Percentiles rank a stretch among this genome's conserved stretches.
Conservation (phyloP, 441 rosid species). For the Raphanus hybrid region DNA sequence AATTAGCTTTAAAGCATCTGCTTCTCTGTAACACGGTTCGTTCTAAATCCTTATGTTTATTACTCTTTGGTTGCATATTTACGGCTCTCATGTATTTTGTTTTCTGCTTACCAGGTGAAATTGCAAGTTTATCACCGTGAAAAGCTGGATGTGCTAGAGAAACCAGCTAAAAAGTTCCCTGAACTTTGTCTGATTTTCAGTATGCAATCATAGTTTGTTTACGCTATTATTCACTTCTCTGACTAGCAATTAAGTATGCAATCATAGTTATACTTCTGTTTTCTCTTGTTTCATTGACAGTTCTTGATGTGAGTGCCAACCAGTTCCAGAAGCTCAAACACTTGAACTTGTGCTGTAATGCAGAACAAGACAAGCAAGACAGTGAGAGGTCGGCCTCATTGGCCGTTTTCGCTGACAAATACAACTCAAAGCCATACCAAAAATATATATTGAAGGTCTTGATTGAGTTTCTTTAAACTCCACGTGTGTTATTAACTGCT, state of each 20-base stretch:
- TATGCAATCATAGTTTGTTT: neutral
- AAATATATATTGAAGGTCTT: neutral
- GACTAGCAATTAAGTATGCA: conserved; percentile 13
- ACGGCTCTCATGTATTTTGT: neutral
- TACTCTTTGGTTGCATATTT: neutral
- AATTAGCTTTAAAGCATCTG: conserved; percentile 14
- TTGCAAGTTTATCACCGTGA: conserved; percentile 20
- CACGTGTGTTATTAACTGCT: conserved; percentile 37
- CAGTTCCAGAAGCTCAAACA: conserved; percentile 39
- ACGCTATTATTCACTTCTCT: conserved; percentile 20
- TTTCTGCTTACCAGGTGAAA: conserved; percentile 42
- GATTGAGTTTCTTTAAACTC: conserved; percentile 25
- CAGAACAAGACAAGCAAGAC: conserved; percentile 38
- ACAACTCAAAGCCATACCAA: conserved; percentile 33
- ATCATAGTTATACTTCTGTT: conserved; percentile 16
- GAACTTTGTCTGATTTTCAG: conserved; percentile 20
- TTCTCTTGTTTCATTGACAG: conserved; percentile 21
- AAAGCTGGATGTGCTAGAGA: conserved; percentile 23
- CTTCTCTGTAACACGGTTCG: conserved; percentile 31
- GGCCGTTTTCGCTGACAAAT: conserved; percentile 25
- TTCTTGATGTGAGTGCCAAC: conserved; percentile 35
- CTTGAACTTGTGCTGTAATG: conserved; percentile 25
- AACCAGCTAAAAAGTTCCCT: conserved; percentile 20
- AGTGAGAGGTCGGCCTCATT: conserved; percentile 27
- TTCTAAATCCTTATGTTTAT: conserved; percentile 12